Evolutionary conservation across 225 moss, liverwort and hornwort genomes (phyloP), one percentile per base, ranked within the genome.

Genomic region (Polytrichum commune): DNA sequence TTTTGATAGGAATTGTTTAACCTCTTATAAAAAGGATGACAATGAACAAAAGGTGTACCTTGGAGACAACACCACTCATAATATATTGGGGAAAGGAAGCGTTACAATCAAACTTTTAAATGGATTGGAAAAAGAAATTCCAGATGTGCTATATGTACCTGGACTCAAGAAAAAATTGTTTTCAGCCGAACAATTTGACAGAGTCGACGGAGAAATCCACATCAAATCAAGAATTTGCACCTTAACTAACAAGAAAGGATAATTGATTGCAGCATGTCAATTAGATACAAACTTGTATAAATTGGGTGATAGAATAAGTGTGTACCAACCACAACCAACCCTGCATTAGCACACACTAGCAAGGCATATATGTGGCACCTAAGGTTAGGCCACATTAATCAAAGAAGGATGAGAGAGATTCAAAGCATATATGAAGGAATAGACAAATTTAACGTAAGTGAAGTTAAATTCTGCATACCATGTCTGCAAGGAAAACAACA

Each of bases 141-240:
- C 53, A 3, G 20, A 66, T 30, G 74, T 74, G 18, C 1, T 66
- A 2, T 3, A 66, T 29, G 54, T 67, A 0, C 65, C 65, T 67
- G 3, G 66, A 24, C 27, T 74, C 8, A 33, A 53, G 24, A 57
- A 74, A n/a, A 74, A 66, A 1, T 20, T 74, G 4, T 74, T 38
- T 38, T 74, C 74, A 6, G 6, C 57, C 9, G 60, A 66, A 46
- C 66, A 74, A 57, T 74, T 74, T 29, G 66, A 74, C 18, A 28
- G 16, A 16, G 54, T 26, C 55, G 57, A 29, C 1, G 56, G 74
- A 58, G 23, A 66, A 28, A 60, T 66, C 0, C 29, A 55, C 55
- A 74, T 74, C 26, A 66, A 66, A 8, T 32, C 25, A 18, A 9
- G 55, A 5, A 20, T n/a, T 1, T 74, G 29, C 54, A 56, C 19